These are phyloP conservation scores for Saccharomyces kudriavzevii DNA, from an alignment of 805 yeast genomes.

Conservation along the genomic window DNA sequence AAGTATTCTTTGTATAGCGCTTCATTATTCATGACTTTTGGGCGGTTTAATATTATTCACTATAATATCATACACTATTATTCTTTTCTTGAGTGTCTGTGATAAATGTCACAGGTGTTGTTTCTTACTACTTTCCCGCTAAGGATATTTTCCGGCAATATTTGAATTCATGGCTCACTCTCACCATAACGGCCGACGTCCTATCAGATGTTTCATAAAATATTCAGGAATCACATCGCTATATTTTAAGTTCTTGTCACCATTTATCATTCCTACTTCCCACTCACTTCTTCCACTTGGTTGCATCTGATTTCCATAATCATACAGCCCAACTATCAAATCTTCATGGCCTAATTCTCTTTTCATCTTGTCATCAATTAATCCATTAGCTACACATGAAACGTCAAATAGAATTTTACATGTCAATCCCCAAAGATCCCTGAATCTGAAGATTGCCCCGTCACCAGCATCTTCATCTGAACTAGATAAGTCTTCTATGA, in stretches of 20 bases:
- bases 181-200: background rate
- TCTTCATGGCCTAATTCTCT: conserved; percentile 49
- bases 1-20: background rate
- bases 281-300: conserved; percentile 40
- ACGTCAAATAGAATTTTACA: conserved; percentile 72
- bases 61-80: background rate
- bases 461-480: conserved; percentile 38
- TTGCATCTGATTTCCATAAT: conserved; percentile 48
- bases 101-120: background rate
- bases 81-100: background rate
- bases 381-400: conserved; percentile 45
- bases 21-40: background rate
- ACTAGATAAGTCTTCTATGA: conserved; percentile 50
- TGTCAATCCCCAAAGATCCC: conserved; percentile 78
- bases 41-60: background rate
- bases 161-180: background rate
- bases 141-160: too few species aligned
- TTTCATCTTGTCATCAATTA: conserved; percentile 23
- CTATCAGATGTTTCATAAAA: conserved; percentile 5
- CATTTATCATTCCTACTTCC: conserved; percentile 47
- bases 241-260: conserved; percentile 22
- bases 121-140: background rate
- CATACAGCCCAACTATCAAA: conserved; percentile 47
- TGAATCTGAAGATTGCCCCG: conserved; percentile 32
- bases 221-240: conserved; percentile 30